Conservation (phyloP, 2,329 filamentous ascomycete genomes). For the Ceratocystis cacaofunesta region DNA sequence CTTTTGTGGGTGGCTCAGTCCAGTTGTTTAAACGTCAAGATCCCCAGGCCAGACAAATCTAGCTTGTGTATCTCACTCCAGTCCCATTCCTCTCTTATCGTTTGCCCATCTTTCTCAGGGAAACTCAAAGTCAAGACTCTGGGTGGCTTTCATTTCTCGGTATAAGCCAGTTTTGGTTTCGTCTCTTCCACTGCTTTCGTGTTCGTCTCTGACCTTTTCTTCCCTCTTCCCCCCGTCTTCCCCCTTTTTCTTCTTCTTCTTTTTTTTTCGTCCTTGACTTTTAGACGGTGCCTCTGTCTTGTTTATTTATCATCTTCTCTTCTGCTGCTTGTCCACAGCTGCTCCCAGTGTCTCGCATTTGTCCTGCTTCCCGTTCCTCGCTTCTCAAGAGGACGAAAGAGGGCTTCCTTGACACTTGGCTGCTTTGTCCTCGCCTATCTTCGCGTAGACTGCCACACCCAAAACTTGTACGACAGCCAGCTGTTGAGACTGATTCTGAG, state of each 20-base stretch:
- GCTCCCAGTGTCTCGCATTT: background rate
- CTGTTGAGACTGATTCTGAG: background rate
- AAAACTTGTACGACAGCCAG: slow-evolving; percentile 7
- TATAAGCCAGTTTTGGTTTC: background rate
- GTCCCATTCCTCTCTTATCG: background rate
- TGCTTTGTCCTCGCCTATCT: slow-evolving; percentile 13
- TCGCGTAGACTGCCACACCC: slow-evolving; percentile 14
- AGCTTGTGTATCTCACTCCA: background rate
- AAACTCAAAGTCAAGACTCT: background rate
- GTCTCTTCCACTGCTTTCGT: background rate
- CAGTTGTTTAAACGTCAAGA: slow-evolving; percentile 1
- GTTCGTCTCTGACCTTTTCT: background rate
- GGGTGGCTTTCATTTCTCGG: background rate
- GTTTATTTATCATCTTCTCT: slow-evolving; percentile 1
- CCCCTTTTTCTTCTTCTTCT: background rate
- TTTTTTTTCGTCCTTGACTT: background rate
- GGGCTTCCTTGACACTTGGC: background rate
- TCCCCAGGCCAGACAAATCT: background rate
- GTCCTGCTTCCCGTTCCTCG: background rate
- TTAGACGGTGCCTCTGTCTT: background rate
- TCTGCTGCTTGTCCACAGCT: background rate
- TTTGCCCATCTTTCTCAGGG: background rate
- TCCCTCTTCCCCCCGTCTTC: no score
- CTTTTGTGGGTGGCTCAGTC: background rate
- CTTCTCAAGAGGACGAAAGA: background rate